Percentiles rank a stretch among this genome's conserved stretches.
Conservation (phyloP, 768 basidiomycete species). For the Leccinum boreale region DNA sequence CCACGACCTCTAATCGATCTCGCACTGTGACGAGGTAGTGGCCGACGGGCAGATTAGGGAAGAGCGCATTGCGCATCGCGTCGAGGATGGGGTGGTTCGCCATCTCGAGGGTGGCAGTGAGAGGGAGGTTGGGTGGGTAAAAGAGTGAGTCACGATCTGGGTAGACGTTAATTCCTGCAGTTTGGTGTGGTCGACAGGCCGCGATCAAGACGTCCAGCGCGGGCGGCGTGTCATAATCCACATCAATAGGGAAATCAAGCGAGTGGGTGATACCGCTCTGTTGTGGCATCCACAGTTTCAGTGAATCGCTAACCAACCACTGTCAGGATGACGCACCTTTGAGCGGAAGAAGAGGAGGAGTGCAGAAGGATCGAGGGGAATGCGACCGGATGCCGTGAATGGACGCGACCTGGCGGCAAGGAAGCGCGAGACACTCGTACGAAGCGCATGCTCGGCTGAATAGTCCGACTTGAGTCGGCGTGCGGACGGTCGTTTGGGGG, state of each 20-base stretch:
- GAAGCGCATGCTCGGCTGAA: conserved; percentile 51
- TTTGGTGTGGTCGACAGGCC: conserved; percentile 65
- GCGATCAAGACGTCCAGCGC: conserved; percentile 76
- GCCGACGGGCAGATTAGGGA: conserved; percentile 64
- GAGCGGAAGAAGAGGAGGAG: conserved; percentile 76
- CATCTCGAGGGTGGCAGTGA: conserved; percentile 75
- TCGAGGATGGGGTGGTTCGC: conserved; percentile 82
- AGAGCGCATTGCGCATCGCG: conserved; percentile 66
- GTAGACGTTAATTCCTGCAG: conserved; percentile 48
- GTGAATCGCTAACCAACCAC: not conserved
- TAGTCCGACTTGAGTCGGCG: conserved; percentile 41
- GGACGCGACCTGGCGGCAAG: conserved; percentile 58
- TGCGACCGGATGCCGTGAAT: conserved; percentile 64
- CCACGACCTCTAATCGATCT: conserved; percentile 69
- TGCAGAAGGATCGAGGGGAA: conserved; percentile 65
- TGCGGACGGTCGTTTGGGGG: conserved; percentile 31
- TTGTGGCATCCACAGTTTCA: conserved; percentile 1
- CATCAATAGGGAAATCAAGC: conserved; percentile 78
- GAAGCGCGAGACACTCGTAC: conserved; percentile 52
- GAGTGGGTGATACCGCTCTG: conserved; percentile 79
- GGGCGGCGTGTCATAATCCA: conserved; percentile 70
- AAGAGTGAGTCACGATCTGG: conserved; percentile 63
- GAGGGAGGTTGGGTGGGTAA: conserved; percentile 68
- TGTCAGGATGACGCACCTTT: conserved; percentile 45
- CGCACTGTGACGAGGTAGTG: conserved; percentile 66